Conservation (phyloP, 768 basidiomycete species). For the Boletus sensibilis region DNA sequence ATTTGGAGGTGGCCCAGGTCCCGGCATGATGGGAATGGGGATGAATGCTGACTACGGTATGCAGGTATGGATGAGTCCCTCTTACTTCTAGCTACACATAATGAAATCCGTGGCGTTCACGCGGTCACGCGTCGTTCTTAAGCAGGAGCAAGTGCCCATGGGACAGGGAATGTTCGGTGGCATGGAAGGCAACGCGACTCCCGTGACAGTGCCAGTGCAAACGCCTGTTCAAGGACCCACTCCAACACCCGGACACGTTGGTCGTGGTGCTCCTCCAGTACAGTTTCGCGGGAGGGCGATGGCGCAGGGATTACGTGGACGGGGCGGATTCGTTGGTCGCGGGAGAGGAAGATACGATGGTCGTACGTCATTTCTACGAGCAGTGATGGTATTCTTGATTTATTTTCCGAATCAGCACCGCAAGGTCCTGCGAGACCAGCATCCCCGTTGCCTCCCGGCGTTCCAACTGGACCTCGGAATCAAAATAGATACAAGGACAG, state of each 20-base stretch:
- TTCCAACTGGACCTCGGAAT: slow-evolving; percentile 85
- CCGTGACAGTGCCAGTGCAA: slow-evolving; percentile 43
- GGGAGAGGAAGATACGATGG: slow-evolving; percentile 40
- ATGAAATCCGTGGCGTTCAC: slow-evolving; percentile 36
- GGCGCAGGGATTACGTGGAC: slow-evolving; percentile 42
- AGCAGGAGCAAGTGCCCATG: slow-evolving; percentile 61
- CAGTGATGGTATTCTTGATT: slow-evolving; percentile 1
- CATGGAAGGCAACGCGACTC: slow-evolving; percentile 55
- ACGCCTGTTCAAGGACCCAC: slow-evolving; percentile 33
- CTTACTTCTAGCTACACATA: slow-evolving; percentile 35
- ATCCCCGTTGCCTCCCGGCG: slow-evolving; percentile 82
- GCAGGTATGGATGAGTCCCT: slow-evolving; percentile 55
- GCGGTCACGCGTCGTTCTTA: slow-evolving; percentile 24
- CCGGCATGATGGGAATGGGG: slow-evolving; percentile 68
- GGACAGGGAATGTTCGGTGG: slow-evolving; percentile 67
- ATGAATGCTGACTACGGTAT: slow-evolving; percentile 69
- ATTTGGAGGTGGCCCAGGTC: slow-evolving; percentile 42
- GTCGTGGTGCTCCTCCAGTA: slow-evolving; percentile 37
- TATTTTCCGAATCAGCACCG: slow-evolving; percentile 30
- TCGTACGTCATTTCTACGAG: slow-evolving; percentile 32
- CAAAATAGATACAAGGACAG: slow-evolving; percentile 90
- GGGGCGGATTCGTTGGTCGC: slow-evolving; percentile 41
- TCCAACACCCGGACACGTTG: slow-evolving; percentile 30
- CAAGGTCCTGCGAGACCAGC: slow-evolving; percentile 69
- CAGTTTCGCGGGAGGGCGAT: slow-evolving; percentile 46